Percentiles rank a stretch among this genome's conserved stretches.
Conservation (phyloP, 2,329 filamentous ascomycete species). For the Sclerotinia borealis region DNA sequence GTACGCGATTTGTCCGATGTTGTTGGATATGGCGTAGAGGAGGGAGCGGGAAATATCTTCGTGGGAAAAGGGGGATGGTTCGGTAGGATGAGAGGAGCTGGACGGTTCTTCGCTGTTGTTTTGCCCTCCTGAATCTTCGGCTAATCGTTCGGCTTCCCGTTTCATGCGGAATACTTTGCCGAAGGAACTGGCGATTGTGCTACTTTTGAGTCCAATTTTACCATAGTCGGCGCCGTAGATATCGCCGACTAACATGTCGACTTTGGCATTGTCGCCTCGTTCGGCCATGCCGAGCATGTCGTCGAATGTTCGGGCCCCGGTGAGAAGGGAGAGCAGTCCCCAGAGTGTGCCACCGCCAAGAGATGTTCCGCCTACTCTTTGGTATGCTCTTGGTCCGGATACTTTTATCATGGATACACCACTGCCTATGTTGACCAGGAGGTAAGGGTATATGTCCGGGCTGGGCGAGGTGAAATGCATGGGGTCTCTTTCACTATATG, state of each 20-base stretch:
- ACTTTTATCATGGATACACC: conserved; percentile 98
- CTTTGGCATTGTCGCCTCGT: conserved; percentile 81
- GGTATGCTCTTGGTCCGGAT: conserved; percentile 75
- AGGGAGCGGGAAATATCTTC: conserved; percentile 88
- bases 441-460: conserved; percentile 88
- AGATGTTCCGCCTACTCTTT: conserved; percentile 91
- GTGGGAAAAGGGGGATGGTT: conserved; percentile 54
- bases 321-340: conserved; percentile 86
- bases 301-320: conserved; percentile 91
- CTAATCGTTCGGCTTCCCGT: conserved; percentile 69
- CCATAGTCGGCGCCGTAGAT: conserved; percentile 95
- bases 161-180: conserved; percentile 96
- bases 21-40: conserved; percentile 93
- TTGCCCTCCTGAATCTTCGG: conserved; percentile 59
- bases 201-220: conserved; percentile 94
- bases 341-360: conserved; percentile 96
- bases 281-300: conserved; percentile 94
- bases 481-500: conserved; percentile 83
- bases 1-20: conserved; percentile 96
- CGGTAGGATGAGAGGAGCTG: background rate
- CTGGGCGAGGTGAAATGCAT: conserved; percentile 80
- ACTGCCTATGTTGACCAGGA: conserved; percentile 96
- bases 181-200: conserved; percentile 91
- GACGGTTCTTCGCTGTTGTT: conserved; percentile 23
- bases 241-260: conserved; percentile 95